Evolutionary conservation across 768 basidiomycete species (phyloP).

Genomic region (Leccinum incarnatum): DNA sequence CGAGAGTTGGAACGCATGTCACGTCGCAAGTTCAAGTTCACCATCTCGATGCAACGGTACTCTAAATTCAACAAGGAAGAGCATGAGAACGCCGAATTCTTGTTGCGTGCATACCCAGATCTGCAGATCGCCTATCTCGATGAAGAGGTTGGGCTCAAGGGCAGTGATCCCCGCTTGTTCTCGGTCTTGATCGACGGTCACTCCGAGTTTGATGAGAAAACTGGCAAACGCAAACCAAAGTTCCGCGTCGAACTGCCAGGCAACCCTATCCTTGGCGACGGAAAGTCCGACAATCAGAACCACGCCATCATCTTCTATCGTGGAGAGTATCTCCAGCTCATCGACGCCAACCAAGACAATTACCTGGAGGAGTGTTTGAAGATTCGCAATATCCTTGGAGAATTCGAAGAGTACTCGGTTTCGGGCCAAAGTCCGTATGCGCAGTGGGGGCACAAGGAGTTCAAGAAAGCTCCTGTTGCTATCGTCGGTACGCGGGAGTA

Average conservation of each 20-base stretch:
- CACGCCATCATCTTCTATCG: slow-evolving; percentile 99
- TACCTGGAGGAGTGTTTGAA: slow-evolving; percentile 99
- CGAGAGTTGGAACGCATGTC: slow-evolving; percentile 97
- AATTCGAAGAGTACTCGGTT: slow-evolving; percentile 92
- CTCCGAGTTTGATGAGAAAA: slow-evolving; percentile 87
- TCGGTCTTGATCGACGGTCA: slow-evolving; percentile 96
- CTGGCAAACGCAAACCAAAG: slow-evolving; percentile 91
- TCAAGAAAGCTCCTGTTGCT: slow-evolving; percentile 86
- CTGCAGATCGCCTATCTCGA: slow-evolving; percentile 98
- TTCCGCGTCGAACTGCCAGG: slow-evolving; percentile 97
- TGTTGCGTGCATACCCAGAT: slow-evolving; percentile 96
- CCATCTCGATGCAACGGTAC: slow-evolving; percentile 98
- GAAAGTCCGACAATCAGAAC: slow-evolving; percentile 99
- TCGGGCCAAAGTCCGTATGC: slow-evolving; percentile 95
- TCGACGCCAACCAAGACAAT: slow-evolving; percentile 99
- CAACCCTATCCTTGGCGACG: slow-evolving; percentile 98
- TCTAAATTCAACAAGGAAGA: slow-evolving; percentile 99
- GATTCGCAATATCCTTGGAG: slow-evolving; percentile 95
- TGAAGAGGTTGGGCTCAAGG: slow-evolving; percentile 88
- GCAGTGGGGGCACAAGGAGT: slow-evolving; percentile 94
- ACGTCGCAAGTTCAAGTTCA: slow-evolving; percentile 96
- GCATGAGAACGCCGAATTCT: slow-evolving; percentile 96
- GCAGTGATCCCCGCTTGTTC: slow-evolving; percentile 85
- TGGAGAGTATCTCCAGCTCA: slow-evolving; percentile 97
- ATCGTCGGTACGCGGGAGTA: slow-evolving; percentile 99